phyloP scores from a whole-genome alignment of 805 yeast species.

The Nadsonia fulvescens region DNA sequence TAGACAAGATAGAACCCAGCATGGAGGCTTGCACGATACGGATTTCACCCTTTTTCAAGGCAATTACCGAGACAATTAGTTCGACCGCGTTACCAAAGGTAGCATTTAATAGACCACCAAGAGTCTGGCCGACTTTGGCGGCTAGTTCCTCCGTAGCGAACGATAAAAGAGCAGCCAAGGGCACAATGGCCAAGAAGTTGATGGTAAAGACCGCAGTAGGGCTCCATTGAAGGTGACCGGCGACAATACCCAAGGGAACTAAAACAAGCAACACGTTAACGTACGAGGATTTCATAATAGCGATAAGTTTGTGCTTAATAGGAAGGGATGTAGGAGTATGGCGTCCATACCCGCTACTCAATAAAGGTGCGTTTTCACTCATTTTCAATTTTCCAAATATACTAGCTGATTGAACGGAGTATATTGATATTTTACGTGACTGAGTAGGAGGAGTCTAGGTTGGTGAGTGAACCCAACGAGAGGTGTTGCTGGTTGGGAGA shows the following conservation, averaged over 20 bases:
- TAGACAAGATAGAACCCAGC: slow-evolving; percentile 87
- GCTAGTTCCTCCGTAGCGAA: slow-evolving; percentile 88
- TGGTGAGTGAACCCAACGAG: no score
- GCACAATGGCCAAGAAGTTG: slow-evolving; percentile 81
- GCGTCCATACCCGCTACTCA: no score
- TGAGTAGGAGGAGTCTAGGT: no score
- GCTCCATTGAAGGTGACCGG: slow-evolving; percentile 42
- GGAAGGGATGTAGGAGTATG: no score
- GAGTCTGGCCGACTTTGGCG: slow-evolving; percentile 71
- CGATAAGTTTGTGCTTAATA: slow-evolving; percentile 4
- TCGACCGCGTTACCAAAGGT: slow-evolving; percentile 97
- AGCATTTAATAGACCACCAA: slow-evolving; percentile 90
- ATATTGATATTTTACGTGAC: no score
- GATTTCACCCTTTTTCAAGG: slow-evolving; percentile 68
- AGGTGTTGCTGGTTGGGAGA: no score
- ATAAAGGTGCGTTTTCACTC: no score
- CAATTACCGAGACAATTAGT: slow-evolving; percentile 83
- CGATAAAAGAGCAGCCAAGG: slow-evolving; percentile 78
- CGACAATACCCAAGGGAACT: slow-evolving; percentile 77
- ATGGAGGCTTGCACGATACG: slow-evolving; percentile 93
- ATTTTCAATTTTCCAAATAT: no score
- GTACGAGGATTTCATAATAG: slow-evolving; percentile 29
- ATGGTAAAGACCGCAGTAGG: slow-evolving; percentile 42
- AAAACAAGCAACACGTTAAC: slow-evolving; percentile 61
- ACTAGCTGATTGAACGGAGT: no score